Conservation (phyloP, 768 basidiomycete species). For the Amylocystis lapponica region DNA sequence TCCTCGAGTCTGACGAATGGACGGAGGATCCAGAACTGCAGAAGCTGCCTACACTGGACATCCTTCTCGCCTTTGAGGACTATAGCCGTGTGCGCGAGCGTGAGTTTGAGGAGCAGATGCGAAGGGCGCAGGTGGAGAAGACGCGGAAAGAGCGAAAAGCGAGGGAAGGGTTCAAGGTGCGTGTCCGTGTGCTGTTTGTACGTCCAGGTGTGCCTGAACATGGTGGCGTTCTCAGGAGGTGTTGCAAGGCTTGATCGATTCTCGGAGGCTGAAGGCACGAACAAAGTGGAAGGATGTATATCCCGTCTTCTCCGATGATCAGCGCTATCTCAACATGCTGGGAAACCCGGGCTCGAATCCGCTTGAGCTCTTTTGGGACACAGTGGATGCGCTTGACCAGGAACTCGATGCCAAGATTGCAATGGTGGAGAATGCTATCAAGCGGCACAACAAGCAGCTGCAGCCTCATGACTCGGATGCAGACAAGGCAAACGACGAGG, state of each 20-base stretch:
- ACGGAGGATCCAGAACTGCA: slow-evolving; percentile 69
- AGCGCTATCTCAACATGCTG: slow-evolving; percentile 81
- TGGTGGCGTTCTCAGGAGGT: slow-evolving; percentile 45
- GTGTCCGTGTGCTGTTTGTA: slow-evolving; percentile 7
- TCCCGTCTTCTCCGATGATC: slow-evolving; percentile 67
- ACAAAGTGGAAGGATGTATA: slow-evolving; percentile 92
- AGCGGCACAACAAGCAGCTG: slow-evolving; percentile 37
- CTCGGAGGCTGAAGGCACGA: slow-evolving; percentile 68
- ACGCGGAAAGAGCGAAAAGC: slow-evolving; percentile 83
- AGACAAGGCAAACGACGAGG: slow-evolving; percentile 27
- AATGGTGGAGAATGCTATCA: slow-evolving; percentile 58
- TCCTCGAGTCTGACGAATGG: slow-evolving; percentile 78
- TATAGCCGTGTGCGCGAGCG: slow-evolving; percentile 86
- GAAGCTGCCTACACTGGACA: slow-evolving; percentile 83
- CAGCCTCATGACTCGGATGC: slow-evolving; percentile 30
- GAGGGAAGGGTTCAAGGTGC: slow-evolving; percentile 83
- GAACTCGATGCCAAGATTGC: slow-evolving; percentile 74
- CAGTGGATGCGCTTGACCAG: slow-evolving; percentile 83
- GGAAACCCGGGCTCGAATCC: slow-evolving; percentile 94
- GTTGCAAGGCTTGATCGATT: slow-evolving; percentile 60
- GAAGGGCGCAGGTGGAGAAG: slow-evolving; percentile 76
- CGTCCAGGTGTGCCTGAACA: neutral
- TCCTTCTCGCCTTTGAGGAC: slow-evolving; percentile 91
- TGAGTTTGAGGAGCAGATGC: slow-evolving; percentile 85
- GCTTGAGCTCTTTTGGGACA: slow-evolving; percentile 94